Conservation (phyloP, 192 early-diverging fungal genomes). For the Diversispora eburnea region DNA sequence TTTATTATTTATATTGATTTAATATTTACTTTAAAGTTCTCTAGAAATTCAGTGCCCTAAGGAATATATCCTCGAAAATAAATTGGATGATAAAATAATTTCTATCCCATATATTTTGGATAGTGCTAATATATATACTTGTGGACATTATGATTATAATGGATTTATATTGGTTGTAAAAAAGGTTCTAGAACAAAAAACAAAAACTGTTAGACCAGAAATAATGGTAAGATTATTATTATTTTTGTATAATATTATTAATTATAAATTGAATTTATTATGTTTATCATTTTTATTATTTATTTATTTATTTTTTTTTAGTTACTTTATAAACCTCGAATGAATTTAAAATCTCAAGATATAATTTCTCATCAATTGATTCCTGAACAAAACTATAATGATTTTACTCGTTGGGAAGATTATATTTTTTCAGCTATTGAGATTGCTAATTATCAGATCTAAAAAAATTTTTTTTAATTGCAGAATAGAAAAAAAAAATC, state of each 20-base stretch:
- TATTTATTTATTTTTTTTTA: background rate
- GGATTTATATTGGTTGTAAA: background rate
- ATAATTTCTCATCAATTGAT: too few relatives aligned
- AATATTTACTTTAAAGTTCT: background rate
- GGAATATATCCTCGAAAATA: background rate
- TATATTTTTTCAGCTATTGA: background rate
- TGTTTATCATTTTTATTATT: background rate
- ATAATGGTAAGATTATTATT: slow-evolving; percentile 1
- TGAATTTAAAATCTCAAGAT: too few relatives aligned
- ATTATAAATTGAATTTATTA: background rate
- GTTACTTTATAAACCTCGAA: background rate
- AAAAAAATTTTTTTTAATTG: background rate
- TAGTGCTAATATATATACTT: slow-evolving; percentile 1
- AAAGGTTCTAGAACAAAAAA: slow-evolving; percentile 12
- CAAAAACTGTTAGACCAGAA: background rate
- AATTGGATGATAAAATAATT: background rate
- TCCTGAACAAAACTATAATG: background rate
- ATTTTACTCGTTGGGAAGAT: background rate
- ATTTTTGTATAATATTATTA: background rate
- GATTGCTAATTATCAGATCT: background rate
- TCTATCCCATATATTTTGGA: background rate
- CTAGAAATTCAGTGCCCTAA: background rate
- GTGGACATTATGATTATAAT: slow-evolving; percentile 9
- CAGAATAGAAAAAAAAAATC: background rate
- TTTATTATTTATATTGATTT: background rate